Base-by-base conservation (phyloP, 306 rosid species). In the Aeschynomene evenia region DNA sequence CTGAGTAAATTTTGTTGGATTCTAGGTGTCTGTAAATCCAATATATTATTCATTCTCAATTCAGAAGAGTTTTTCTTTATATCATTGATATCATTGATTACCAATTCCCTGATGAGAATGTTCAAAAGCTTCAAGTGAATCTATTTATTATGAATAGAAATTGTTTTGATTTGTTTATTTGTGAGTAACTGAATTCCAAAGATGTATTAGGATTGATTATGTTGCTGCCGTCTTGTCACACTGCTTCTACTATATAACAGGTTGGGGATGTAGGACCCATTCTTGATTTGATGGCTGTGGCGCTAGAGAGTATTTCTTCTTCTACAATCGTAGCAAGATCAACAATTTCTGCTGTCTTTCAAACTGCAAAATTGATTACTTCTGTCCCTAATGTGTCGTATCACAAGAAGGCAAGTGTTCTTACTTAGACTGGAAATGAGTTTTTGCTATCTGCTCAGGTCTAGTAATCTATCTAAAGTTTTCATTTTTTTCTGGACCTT, bases 251-350 rank as follows among this genome's bases (percentile, higher is more conserved):
- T 66, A 43, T 66, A 43, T 66, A 40, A 71, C 79, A 94, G 96
- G 92, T 94, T 22, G 99, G 96, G 45, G 97, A 91, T 86, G 85
- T 81, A 61, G 99, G 96, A 39, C 96, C 95, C 48, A 89, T 94
- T 79, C 96, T 91, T 67, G 97, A 91, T 82, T 72, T 78, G 96
- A 79, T 94, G 90, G 96, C 96, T 36, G 91, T 88, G 78, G 78
- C 82, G 77, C 86, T 94, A 51, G 99, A 94, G 82, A 88, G 81
- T 83, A 79, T 94, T 63, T 57, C 96, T 7, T 52, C 68, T 42
- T 79, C 62, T 80, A 76, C 86, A 63, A 57, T 75, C 69, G 74
- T 80, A 37, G 95, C 97, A 61, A 89, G 99, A 81, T 31, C 96
- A 53, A 94, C 95, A 42, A 76, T 89, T 54, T 83, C 92, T 68